These are phyloP conservation scores for Kodamaea nitidulidarum DNA, from an alignment of 805 yeast species.

Conservation along the genomic window DNA sequence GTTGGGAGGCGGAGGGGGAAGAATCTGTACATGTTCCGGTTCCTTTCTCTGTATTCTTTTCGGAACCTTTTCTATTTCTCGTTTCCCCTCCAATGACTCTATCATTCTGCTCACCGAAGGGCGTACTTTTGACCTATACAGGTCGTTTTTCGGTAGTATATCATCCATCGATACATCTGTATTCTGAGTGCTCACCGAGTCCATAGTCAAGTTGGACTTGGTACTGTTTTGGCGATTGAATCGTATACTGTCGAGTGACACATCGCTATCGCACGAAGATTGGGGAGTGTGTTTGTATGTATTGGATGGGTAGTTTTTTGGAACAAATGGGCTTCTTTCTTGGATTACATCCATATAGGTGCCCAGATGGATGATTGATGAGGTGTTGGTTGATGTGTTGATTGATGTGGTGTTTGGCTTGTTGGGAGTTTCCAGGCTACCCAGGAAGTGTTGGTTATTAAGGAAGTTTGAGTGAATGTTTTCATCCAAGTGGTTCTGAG, in stretches of 20 bases:
- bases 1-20: slow-evolving; percentile 8
- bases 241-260: slow-evolving; percentile 7
- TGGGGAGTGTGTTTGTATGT: not conserved
- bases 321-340: no score
- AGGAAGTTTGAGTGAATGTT: no score
- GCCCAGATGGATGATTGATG: no score
- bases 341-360: no score
- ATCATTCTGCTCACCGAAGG: slow-evolving; percentile 1
- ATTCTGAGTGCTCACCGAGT: slow-evolving; percentile 6
- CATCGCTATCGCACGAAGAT: slow-evolving; percentile 3
- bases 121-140: not conserved
- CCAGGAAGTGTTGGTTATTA: no score
- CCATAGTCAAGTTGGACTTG: slow-evolving; percentile 10
- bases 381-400: no score
- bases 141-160: not conserved
- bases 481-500: not conserved
- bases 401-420: no score
- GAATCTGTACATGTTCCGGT: no score
- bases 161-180: slow-evolving; percentile 7
- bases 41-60: not conserved
- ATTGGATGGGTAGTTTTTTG: no score
- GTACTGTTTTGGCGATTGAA: slow-evolving; percentile 11
- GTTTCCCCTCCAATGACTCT: not conserved
- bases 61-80: not conserved
- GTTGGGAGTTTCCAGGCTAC: no score